Evolutionary conservation across 495 filamentous ascomycete species (phyloP).

Genomic region (Trichoderma gamsii): DNA sequence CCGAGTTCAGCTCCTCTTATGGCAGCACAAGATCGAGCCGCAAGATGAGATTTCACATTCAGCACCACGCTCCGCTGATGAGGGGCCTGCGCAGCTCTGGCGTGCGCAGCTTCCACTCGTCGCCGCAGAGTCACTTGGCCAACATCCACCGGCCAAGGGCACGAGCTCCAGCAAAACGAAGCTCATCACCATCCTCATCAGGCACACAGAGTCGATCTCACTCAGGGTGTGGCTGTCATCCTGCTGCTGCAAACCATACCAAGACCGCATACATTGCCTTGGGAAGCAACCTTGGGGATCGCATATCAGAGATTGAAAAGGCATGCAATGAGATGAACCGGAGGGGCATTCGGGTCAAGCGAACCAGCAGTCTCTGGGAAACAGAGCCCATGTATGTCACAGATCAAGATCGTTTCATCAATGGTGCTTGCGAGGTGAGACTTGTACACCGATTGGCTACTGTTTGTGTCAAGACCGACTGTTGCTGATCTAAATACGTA

Average conservation of each 20-base stretch:
- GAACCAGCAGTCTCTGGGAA: slow-evolving; percentile 87
- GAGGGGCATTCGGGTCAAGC: slow-evolving; percentile 62
- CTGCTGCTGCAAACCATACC: not conserved
- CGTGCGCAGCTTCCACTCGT: not conserved
- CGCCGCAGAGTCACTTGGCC: not conserved
- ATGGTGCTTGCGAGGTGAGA: slow-evolving; percentile 87
- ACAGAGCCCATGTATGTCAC: slow-evolving; percentile 94
- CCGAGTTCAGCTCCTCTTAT: not conserved
- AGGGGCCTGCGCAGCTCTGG: not conserved
- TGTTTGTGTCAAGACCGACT: not conserved
- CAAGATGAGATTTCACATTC: not conserved
- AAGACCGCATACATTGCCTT: slow-evolving; percentile 71
- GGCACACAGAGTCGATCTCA: slow-evolving; percentile 4
- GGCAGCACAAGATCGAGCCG: not conserved
- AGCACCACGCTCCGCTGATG: not conserved
- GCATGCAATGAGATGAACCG: slow-evolving; percentile 71
- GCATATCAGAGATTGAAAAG: slow-evolving; percentile 71
- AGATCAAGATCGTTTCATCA: slow-evolving; percentile 82
- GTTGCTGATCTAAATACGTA: not conserved
- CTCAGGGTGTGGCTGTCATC: slow-evolving; percentile 13
- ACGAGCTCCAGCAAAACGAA: not conserved
- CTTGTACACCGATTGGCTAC: not conserved
- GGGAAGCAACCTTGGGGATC: slow-evolving; percentile 89
- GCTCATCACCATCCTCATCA: not conserved
- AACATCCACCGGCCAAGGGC: not conserved